Conservation (phyloP, 1,284 basidiomycete species). For the Spongispora temasekensis region DNA sequence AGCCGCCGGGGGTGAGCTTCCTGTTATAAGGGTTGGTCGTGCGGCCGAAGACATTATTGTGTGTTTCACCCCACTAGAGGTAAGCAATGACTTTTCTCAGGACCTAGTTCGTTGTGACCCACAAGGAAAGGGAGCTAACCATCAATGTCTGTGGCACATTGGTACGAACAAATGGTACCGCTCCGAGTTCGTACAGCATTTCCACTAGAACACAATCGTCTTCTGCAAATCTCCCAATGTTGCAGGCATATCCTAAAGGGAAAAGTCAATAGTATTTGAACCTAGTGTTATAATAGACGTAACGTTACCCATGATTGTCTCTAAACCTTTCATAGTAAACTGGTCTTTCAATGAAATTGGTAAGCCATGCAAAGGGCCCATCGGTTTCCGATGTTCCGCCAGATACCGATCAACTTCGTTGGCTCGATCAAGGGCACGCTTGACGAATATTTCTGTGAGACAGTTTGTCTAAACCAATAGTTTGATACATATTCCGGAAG, state of each 20-base stretch:
- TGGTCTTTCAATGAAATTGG: conserved; percentile 67
- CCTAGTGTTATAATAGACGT: neutral
- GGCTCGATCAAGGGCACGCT: conserved; percentile 59
- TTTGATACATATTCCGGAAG: neutral
- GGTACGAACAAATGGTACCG: conserved; percentile 70
- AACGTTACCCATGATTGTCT: conserved; percentile 52
- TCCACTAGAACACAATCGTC: conserved; percentile 60
- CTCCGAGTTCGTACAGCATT: conserved; percentile 60
- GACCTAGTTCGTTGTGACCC: neutral
- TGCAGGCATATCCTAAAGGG: conserved; percentile 55
- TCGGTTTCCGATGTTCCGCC: conserved; percentile 18
- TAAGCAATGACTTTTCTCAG: neutral
- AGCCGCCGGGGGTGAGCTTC: conserved; percentile 56
- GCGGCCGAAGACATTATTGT: conserved; percentile 67
- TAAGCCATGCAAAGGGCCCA: conserved; percentile 61
- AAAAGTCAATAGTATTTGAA: conserved; percentile 2
- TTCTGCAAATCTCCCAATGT: conserved; percentile 57
- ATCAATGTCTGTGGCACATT: conserved; percentile 74
- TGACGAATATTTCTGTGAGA: conserved; percentile 68
- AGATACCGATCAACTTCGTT: conserved; percentile 58
- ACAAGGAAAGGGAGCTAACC: conserved; percentile 35
- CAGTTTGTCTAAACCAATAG: conserved; percentile 54
- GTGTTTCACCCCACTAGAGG: conserved; percentile 61
- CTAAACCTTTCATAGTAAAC: conserved; percentile 53
- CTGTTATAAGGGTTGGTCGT: conserved; percentile 68